Conservation (phyloP, 371 early-diverging fungal genomes). For the Actinomortierella wolfii region DNA sequence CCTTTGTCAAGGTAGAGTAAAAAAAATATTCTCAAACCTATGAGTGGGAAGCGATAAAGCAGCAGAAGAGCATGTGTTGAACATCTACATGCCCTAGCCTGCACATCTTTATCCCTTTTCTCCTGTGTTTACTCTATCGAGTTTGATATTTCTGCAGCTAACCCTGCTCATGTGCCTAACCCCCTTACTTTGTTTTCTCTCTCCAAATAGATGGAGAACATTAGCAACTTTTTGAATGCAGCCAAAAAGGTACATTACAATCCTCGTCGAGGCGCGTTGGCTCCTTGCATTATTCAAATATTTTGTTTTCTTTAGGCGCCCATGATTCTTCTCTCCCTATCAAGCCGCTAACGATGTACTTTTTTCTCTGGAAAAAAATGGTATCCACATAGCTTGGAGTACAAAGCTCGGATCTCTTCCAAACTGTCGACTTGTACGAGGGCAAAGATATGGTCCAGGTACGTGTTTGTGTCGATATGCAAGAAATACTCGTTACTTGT, state of each 20-base stretch:
- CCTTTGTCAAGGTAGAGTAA: slow-evolving; percentile 72
- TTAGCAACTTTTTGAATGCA: slow-evolving; percentile 55
- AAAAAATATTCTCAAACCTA: neutral
- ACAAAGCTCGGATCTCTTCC: slow-evolving; percentile 80
- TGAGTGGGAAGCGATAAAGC: slow-evolving; percentile 5
- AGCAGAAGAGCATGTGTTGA: too few species aligned
- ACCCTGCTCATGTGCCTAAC: slow-evolving; percentile 1
- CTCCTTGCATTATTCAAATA: too few species aligned
- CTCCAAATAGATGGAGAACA: slow-evolving; percentile 77
- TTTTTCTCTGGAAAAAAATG: neutral
- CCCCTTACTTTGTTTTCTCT: slow-evolving; percentile 8
- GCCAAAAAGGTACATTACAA: slow-evolving; percentile 39
- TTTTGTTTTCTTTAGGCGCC: too few species aligned
- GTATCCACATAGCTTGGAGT: slow-evolving; percentile 62
- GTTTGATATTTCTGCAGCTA: too few species aligned
- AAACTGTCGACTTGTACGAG: slow-evolving; percentile 91
- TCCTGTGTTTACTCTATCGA: slow-evolving; percentile 1
- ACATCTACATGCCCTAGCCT: too few species aligned
- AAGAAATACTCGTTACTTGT: too few species aligned
- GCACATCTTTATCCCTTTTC: neutral
- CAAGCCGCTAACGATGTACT: slow-evolving; percentile 2
- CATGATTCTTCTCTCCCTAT: slow-evolving; percentile 4
- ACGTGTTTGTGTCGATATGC: slow-evolving; percentile 14
- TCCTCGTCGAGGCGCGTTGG: neutral
- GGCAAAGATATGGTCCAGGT: slow-evolving; percentile 86